Base-by-base conservation (phyloP, 2,329 filamentous ascomycete species). In the Colletotrichum caudatum region DNA sequence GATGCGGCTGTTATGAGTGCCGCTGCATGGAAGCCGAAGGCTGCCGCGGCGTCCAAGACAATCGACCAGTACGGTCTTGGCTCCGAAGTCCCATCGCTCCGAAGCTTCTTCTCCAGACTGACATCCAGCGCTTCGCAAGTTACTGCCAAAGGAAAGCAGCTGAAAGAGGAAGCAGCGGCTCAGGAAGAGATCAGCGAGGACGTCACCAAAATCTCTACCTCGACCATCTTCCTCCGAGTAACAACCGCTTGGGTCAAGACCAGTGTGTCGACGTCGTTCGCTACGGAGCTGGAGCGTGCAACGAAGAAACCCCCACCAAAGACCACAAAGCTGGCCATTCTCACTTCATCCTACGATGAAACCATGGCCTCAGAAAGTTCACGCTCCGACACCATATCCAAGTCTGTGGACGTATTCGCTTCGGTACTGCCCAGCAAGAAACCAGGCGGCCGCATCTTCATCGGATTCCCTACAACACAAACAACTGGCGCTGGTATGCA, bases 241-340 rank as follows among this genome's bases (percentile, higher is more conserved):
- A 97, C 93, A 58, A 95, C 94, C 11, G 95, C 95, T 39, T 89
- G 89, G 57, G 91, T 98, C 41, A 88, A 90, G 76, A 97, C 95
- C 0, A 93, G 89, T 58, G 91, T 98, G 1, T 85, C 89, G 26
- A 83, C 88, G 39, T 89, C 86, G 50, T 94, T 98, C 76, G 91
- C 94, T 3, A 87, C 91, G 1, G 97, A 99, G 79, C 88, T 99
- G 14, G 94, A 98, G 82, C 90, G 97, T 73, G 96, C 97, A 20
- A 99, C 97, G 1, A 98, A 98, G 82, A 99, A 99, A 78, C 94
- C 95, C 3, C 96, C 97, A 0, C 96, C 96, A 0, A 97, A 94
- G 79, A 88, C 88, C 14, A 97, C 96, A 0, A 93, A 91, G 63
- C 88, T 99, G 35, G 92, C 95, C 8, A 93, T 98, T 44, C 82